These are phyloP conservation scores for Phytophthora fragariaefolia DNA, from an alignment of 352 stramenopile genomes.

Conservation along the genomic window DNA sequence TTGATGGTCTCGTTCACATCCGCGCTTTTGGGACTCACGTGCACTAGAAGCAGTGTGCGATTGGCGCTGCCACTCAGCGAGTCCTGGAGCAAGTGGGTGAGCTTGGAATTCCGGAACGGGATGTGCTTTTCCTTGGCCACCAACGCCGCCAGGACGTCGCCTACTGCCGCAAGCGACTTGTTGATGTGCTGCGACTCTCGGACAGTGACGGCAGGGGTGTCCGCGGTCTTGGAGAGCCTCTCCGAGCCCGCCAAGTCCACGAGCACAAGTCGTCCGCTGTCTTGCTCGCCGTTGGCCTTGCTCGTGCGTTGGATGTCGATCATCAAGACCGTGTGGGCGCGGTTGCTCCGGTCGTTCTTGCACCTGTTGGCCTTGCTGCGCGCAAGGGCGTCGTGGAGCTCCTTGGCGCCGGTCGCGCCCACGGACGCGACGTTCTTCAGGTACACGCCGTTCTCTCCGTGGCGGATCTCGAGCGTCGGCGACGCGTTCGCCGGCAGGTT, in stretches of 20 bases:
- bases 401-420: conserved; percentile 35
- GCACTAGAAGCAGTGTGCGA: conserved; percentile 65
- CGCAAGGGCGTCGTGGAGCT: conserved; percentile 49
- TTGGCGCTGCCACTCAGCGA: conserved; percentile 53
- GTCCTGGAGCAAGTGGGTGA: conserved; percentile 86
- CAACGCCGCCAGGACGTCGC: conserved; percentile 73
- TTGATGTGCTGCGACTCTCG: conserved; percentile 84
- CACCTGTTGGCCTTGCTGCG: conserved; percentile 44
- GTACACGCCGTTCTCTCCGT: conserved; percentile 71
- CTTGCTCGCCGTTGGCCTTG: conserved; percentile 45
- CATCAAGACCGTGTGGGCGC: conserved; percentile 67
- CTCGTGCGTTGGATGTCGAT: conserved; percentile 64
- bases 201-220: conserved; percentile 45
- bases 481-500: conserved; percentile 19
- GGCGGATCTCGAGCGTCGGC: conserved; percentile 70
- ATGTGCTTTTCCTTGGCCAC: conserved; percentile 84
- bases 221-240: conserved; percentile 55
- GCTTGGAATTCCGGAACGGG: conserved; percentile 86
- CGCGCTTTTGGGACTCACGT: conserved; percentile 55
- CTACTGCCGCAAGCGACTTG: conserved; percentile 79
- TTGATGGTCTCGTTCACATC: conserved; percentile 80
- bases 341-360: conserved; percentile 52
- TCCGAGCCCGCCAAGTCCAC: conserved; percentile 86
- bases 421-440: conserved; percentile 70
- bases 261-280: conserved; percentile 62